phyloP scores from a whole-genome alignment of 345 rosid genomes.

The Eucalyptus pauciflora region DNA sequence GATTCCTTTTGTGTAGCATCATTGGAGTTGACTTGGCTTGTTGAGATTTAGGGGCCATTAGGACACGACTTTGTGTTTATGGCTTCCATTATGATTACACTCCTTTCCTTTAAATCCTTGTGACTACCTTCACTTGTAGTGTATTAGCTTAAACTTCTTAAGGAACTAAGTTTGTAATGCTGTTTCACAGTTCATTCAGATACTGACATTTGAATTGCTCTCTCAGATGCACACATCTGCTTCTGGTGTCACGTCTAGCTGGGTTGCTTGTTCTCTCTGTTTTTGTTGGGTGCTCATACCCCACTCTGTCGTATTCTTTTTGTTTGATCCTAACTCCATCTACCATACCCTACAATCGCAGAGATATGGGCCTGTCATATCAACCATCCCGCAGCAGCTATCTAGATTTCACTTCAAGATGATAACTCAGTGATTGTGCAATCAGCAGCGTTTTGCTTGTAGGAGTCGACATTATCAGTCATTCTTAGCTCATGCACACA shows the following conservation, averaged over 20 bases:
- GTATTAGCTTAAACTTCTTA: not conserved
- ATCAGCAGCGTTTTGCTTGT: not conserved
- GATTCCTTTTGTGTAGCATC: not conserved
- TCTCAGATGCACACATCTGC: not conserved
- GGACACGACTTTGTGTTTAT: not conserved
- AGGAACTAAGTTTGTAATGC: not conserved
- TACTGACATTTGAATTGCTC: not conserved
- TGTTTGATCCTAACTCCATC: not conserved
- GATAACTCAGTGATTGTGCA: slow-evolving; percentile 43
- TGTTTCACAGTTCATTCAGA: not conserved
- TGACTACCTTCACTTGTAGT: not conserved
- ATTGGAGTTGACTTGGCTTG: not conserved
- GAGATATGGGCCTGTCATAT: slow-evolving; percentile 95
- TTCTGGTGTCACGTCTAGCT: not conserved
- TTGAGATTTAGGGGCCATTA: not conserved
- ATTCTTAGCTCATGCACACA: not conserved
- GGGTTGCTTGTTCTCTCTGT: not conserved
- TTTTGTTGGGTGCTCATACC: not conserved
- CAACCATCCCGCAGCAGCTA: slow-evolving; percentile 96
- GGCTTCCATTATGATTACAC: not conserved
- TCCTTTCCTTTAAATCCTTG: not conserved
- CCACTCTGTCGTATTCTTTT: not conserved
- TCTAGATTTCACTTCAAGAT: slow-evolving; percentile 96
- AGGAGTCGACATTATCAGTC: not conserved
- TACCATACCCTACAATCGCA: slow-evolving; percentile 5